Conservation (phyloP, 768 basidiomycete genomes). For the Suillus clintonianus region DNA sequence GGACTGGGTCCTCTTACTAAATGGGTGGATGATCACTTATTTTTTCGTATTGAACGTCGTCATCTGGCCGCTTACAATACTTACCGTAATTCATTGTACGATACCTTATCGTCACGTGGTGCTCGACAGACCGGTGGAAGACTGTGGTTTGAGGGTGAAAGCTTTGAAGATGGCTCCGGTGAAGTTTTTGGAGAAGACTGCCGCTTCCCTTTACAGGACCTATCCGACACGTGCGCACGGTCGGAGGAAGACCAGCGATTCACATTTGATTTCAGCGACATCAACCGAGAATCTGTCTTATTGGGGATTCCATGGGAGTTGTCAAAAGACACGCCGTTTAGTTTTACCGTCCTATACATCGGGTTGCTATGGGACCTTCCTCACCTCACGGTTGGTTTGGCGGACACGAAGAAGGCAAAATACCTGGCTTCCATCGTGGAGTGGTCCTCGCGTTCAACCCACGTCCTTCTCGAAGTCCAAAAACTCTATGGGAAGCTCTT, state of each 20-base stretch:
- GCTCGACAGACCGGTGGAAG: too few relatives aligned
- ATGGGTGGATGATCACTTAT: neutral
- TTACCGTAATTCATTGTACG: neutral
- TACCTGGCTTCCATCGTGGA: too few relatives aligned
- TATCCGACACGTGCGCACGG: neutral
- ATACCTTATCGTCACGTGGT: fast-evolving
- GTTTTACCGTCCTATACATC: neutral
- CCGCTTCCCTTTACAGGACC: neutral
- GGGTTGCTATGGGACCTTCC: neutral
- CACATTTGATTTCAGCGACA: neutral
- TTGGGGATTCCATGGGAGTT: neutral
- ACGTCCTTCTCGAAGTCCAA: too few relatives aligned
- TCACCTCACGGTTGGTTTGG: too few relatives aligned
- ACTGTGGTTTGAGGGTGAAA: too few relatives aligned
- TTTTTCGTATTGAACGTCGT: neutral
- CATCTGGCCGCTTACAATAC: neutral
- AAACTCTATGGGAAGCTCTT: too few relatives aligned
- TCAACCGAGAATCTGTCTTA: fast-evolving
- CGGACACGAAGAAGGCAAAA: too few relatives aligned
- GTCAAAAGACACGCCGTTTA: neutral
- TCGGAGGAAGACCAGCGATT: fast-evolving
- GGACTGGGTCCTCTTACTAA: neutral
- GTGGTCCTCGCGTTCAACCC: too few relatives aligned
- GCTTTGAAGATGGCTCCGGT: too few relatives aligned
- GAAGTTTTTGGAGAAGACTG: neutral